Base-by-base conservation (phyloP, 495 filamentous ascomycete species). In the Halenospora varia region DNA sequence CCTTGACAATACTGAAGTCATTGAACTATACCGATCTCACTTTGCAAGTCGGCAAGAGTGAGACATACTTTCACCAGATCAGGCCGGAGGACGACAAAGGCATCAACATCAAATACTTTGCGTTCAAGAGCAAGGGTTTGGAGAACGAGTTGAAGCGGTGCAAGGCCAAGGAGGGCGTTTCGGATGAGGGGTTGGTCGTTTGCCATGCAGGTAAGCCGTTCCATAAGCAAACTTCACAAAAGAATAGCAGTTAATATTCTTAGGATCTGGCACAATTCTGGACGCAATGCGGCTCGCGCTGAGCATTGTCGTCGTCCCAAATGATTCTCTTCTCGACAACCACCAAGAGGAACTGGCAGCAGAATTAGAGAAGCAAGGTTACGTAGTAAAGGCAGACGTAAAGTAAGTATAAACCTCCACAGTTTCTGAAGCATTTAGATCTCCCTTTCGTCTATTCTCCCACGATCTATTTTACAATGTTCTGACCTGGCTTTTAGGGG, bases 181-280 rank as follows among this genome's bases (percentile, higher is more conserved):
- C 68, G 0, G 56, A 62, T 0, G 77, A 83, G 9, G 86, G 86
- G 2, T 70, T 93, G n/a, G 80, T 97, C 23, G 87, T 98, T 55
- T 87, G 84, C 48, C 94, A 98, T 76, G 93, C 90, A 57, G 94
- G 93, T 92, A 76, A 70, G 73, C n/a, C 3, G 22, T 69, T 48
- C 24, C 19, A 20, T 18, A 42, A 40, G 51, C 4, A 45, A 20
- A 26, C 48, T 17, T 25, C 13, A 26, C 2, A 19, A 25, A 10
- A 19, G n/a, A 0, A 47, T 15, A 17, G n/a, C 59, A 17, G 41
- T 66, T 54, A 61, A 25, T 57, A 2, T 48, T 54, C 24, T 10
- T 48, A 96, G 92, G 92, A 55, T 90, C 92, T 20, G 94, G 94
- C 13, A 88, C 88, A n/a, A 89, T 97, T 22, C 76, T 96, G 1